These are phyloP conservation scores for Trebouxia sp. DNA, from an alignment of 139 green algal species.

Conservation along the genomic window DNA sequence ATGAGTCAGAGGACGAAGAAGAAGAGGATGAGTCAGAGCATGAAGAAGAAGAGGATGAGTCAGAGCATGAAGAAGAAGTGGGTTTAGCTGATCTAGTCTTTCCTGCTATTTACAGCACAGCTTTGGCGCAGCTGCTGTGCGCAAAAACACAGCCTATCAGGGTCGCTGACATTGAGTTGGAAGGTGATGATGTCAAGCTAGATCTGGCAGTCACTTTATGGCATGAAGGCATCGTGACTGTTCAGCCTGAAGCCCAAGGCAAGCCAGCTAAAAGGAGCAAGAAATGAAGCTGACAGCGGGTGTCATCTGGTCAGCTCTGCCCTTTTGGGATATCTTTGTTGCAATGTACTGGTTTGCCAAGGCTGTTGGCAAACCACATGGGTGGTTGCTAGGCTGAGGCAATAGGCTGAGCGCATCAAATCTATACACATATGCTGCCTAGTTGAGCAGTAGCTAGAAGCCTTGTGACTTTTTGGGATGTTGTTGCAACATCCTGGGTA, in stretches of 20 bases:
- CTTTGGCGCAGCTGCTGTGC: not conserved
- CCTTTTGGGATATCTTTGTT: too few species aligned
- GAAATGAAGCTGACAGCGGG: not conserved
- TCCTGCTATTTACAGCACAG: not conserved
- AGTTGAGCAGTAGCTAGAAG: too few species aligned
- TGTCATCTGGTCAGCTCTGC: too few species aligned
- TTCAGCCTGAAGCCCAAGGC: not conserved
- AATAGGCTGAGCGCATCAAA: too few species aligned
- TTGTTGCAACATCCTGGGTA: too few species aligned
- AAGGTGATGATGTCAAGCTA: not conserved
- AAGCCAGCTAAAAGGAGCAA: not conserved
- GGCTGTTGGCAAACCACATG: too few species aligned
- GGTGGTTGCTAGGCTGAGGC: too few species aligned
- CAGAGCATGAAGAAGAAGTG: not conserved
- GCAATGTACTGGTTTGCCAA: too few species aligned
- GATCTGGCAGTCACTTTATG: constrained; percentile 6
- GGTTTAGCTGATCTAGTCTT: not conserved
- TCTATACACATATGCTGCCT: too few species aligned
- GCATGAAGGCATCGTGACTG: not conserved
- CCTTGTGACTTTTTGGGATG: too few species aligned
- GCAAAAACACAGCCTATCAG: not conserved
- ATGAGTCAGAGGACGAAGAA: not conserved
- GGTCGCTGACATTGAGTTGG: not conserved
- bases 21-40: not conserved
- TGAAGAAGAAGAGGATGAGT: not conserved